Conservation (phyloP, 169 alveolate species). For the Eimeria falciformis region DNA sequence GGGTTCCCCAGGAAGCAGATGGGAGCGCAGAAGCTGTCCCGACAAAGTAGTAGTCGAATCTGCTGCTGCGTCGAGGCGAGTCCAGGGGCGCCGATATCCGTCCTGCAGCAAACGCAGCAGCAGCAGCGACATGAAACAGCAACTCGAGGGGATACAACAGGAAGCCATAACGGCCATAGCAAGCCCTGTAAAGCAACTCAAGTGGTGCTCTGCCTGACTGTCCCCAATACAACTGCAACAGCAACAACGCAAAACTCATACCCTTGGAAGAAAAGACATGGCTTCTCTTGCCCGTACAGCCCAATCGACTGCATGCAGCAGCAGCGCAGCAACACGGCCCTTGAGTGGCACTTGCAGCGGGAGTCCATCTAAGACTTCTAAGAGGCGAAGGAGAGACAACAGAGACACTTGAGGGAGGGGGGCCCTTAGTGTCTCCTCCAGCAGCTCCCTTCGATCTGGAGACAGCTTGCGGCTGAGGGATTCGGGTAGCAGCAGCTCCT, state of each 20-base stretch:
- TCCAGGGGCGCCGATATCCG: conserved; percentile 68
- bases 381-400: conserved; percentile 72
- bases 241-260: conserved; percentile 11
- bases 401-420: conserved; percentile 70
- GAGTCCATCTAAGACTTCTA: conserved; percentile 74
- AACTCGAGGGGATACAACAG: background rate
- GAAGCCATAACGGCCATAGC: background rate
- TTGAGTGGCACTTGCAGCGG: conserved; percentile 80
- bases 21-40: conserved; percentile 60
- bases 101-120: conserved; percentile 63
- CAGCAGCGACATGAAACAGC: background rate
- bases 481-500: conserved; percentile 68
- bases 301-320: conserved; percentile 80
- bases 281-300: conserved; percentile 81
- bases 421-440: conserved; percentile 57
- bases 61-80: conserved; percentile 64
- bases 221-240: background rate
- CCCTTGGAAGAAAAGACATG: conserved; percentile 72
- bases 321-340: conserved; percentile 76
- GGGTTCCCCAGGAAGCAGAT: conserved; percentile 49
- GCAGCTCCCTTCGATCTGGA: conserved; percentile 14
- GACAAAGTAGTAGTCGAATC: conserved; percentile 41
- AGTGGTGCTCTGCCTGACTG: background rate
- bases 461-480: conserved; percentile 21
- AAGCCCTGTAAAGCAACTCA: no score